Evolutionary conservation across 306 rosid genomes (phyloP), one percentile per base, ranked within the genome.

Genomic region (Prosopis cineraria): DNA sequence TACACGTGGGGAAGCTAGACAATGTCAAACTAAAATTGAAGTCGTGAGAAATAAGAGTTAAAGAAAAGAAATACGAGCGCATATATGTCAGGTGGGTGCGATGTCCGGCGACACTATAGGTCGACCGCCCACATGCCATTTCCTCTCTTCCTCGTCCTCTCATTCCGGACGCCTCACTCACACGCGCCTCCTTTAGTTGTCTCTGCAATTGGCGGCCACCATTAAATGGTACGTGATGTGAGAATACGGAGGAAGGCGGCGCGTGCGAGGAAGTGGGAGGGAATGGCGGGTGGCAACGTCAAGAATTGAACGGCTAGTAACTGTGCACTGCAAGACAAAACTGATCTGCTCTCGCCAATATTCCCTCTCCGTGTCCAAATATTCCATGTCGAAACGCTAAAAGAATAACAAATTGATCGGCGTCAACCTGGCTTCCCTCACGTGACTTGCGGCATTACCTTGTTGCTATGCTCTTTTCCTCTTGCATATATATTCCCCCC

Each of bases 311-410:
- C 66, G 84, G 85, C 73, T 81, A 84, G 82, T 59, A 79, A 78
- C 72, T 83, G 85, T 88, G 79, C n/a, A 79, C 58, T 20, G 58
- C 68, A 60, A 56, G 29, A 39, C 5, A 22, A 40, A 73, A 79
- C 60, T 22, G 27, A 52, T 52, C 10, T 52, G 41, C 53, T 79
- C 64, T 67, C 75, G 82, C 97, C 88, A 91, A 84, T 89, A 89
- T 91, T 89, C 93, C 86, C 97, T 89, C 91, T 78, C 92, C 90
- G 79, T 89, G 93, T 88, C 90, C 83, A 78, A 80, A 74, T 85
- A 79, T 79, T 85, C 91, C 82, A 78, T 69, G 88, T 83, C 81
- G 80, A 81, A 86, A 40, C 33, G 52, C 72, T 67, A 39, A 66
- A 67, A 22, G 16, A 63, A 63, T 63, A 59, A 84, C 93, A 83